These are phyloP conservation scores for Symbiodinium natans DNA, from an alignment of 73 alveolate genomes.

Conservation along the genomic window DNA sequence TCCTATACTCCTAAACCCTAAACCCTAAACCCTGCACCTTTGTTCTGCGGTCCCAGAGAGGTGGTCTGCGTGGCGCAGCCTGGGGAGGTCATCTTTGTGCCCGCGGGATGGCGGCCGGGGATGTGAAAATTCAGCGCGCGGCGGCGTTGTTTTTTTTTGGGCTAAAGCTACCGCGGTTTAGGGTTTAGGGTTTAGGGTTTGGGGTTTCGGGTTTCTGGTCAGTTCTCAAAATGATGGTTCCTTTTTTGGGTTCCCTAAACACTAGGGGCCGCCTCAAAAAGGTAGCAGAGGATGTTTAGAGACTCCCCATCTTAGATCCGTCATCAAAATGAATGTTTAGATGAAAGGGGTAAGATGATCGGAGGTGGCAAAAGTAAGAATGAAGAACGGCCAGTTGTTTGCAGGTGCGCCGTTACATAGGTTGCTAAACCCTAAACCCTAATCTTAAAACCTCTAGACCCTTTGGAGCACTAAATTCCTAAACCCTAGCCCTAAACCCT, in stretches of 20 bases:
- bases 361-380: too few species aligned
- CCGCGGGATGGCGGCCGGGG: conserved; percentile 39
- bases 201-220: too few species aligned
- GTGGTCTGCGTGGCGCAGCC: conserved; percentile 83
- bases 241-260: too few species aligned
- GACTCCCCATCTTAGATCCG: background rate
- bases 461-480: too few species aligned
- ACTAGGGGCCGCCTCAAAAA: background rate
- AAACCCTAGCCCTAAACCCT: too few species aligned
- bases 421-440: background rate
- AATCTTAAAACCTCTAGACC: too few species aligned
- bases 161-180: background rate
- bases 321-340: background rate
- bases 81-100: conserved; percentile 67
- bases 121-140: too few species aligned
- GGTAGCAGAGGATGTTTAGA: background rate
- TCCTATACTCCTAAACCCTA: background rate
- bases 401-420: background rate
- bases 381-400: too few species aligned
- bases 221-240: too few species aligned
- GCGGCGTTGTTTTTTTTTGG: too few species aligned
- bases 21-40: background rate
- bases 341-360: too few species aligned
- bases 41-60: too few species aligned
- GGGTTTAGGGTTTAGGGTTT: background rate